A percentile compares a stretch with the other conserved stretches of the same genome.
Evolutionary conservation across 352 stramenopile genomes (phyloP).

Genomic region (Thalassiosira oceanica): DNA sequence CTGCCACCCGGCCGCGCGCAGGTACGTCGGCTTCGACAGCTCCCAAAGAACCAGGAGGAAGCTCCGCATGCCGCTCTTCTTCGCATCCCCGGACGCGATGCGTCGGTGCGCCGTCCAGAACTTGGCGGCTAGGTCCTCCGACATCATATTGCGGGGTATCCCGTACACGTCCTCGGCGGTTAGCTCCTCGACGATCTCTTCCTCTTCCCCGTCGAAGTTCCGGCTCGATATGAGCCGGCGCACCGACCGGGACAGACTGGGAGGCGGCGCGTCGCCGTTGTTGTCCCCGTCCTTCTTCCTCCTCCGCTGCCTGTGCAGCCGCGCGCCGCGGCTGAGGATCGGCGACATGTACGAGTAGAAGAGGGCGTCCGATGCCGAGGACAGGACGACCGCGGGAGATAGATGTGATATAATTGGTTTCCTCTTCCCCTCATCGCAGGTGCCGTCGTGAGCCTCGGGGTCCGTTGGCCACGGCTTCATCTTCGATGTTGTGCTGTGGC

Average conservation of each 20-base stretch:
- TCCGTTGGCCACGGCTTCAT: no score
- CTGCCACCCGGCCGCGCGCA: conserved; percentile 62
- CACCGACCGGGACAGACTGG: background rate
- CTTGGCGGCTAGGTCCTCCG: conserved; percentile 6
- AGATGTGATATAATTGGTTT: no score
- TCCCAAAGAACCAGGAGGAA: conserved; percentile 41
- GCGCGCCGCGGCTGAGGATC: conserved; percentile 13
- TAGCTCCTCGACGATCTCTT: conserved; percentile 9
- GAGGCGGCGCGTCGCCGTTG: background rate
- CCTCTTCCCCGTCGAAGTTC: conserved; percentile 7
- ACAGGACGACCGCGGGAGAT: background rate
- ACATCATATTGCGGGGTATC: conserved; percentile 21
- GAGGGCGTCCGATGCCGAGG: conserved; percentile 31
- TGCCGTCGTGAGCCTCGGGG: no score
- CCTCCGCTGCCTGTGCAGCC: conserved; percentile 11
- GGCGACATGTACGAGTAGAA: conserved; percentile 41
- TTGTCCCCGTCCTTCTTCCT: background rate
- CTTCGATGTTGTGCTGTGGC: no score
- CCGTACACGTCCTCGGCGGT: conserved; percentile 25
- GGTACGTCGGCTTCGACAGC: conserved; percentile 49
- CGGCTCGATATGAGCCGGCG: background rate
- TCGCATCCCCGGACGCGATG: background rate
- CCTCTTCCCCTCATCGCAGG: no score
- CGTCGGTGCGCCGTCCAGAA: conserved; percentile 8
- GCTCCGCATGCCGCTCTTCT: background rate